Conservation (phyloP, 768 basidiomycete species). For the Naganishia friedmannii region DNA sequence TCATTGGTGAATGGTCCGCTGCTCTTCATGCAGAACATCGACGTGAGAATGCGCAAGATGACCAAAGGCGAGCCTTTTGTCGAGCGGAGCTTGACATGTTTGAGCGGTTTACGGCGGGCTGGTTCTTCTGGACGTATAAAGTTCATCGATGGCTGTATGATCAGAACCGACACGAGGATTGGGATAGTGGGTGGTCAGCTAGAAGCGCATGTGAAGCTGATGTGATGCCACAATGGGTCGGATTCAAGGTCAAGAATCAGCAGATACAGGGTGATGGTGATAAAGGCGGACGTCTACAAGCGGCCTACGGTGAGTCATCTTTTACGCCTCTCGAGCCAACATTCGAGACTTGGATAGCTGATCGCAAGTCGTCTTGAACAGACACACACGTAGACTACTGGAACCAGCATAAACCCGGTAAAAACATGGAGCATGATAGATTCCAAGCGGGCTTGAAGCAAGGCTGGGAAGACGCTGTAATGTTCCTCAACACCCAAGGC, state of each 20-base stretch:
- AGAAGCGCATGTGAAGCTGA: conserved; percentile 64
- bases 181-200: conserved; percentile 74
- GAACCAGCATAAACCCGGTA: conserved; percentile 56
- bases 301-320: conserved; percentile 48
- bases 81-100: conserved; percentile 66
- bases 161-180: conserved; percentile 57
- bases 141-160: conserved; percentile 17
- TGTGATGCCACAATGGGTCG: conserved; percentile 62
- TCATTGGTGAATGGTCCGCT: conserved; percentile 78
- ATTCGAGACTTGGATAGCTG: background rate
- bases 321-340: background rate
- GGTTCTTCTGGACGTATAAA: conserved; percentile 83
- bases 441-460: conserved; percentile 65
- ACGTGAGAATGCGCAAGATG: conserved; percentile 54
- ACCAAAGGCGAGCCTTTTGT: conserved; percentile 58
- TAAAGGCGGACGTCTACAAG: conserved; percentile 47
- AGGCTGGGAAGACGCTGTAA: conserved; percentile 71
- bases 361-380: conserved; percentile 27
- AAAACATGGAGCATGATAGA: conserved; percentile 65
- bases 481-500: conserved; percentile 56
- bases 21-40: conserved; percentile 68
- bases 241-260: conserved; percentile 45
- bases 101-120: conserved; percentile 65
- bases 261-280: conserved; percentile 35
- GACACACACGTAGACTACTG: conserved; percentile 56